phyloP scores from a whole-genome alignment of 2,329 filamentous ascomycete genomes.

The Talaromyces sp. region DNA sequence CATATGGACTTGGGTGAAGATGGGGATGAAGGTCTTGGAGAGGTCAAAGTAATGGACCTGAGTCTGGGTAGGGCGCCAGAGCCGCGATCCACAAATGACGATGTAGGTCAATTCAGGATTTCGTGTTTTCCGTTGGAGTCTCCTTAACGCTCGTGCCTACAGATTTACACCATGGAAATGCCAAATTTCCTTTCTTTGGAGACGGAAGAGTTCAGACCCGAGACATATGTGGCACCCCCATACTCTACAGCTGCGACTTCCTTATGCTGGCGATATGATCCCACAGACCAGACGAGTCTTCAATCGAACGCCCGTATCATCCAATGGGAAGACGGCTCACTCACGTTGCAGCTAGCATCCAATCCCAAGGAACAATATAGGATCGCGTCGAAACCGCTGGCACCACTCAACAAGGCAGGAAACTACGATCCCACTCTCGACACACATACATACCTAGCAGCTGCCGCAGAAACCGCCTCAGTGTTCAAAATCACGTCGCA shows the following conservation, averaged over 20 bases:
- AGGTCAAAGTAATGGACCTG: constrained; percentile 52
- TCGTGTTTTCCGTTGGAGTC: too few relatives aligned
- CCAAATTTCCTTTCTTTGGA: constrained; percentile 59
- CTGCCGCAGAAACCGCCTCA: constrained; percentile 53
- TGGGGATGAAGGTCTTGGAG: constrained; percentile 37
- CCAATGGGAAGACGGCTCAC: constrained; percentile 62
- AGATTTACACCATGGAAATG: constrained; percentile 60
- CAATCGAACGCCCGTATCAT: constrained; percentile 63
- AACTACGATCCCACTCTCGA: constrained; percentile 54
- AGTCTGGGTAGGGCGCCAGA: constrained; percentile 53
- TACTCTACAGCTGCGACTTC: constrained; percentile 61
- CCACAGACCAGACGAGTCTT: constrained; percentile 51
- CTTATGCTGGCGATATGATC: constrained; percentile 61
- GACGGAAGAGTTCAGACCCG: constrained; percentile 55
- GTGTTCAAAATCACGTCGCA: constrained; percentile 59
- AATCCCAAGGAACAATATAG: constrained; percentile 57
- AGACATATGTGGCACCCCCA: constrained; percentile 57
- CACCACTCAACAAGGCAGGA: constrained; percentile 49
- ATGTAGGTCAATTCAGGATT: constrained; percentile 26
- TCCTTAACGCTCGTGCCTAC: background rate
- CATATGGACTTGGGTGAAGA: constrained; percentile 42
- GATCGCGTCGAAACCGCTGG: constrained; percentile 54
- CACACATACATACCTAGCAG: constrained; percentile 59
- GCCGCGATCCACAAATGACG: constrained; percentile 46
- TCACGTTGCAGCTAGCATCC: constrained; percentile 61